Base-by-base conservation (phyloP, 116 monocot species). In the Zostera marina region DNA sequence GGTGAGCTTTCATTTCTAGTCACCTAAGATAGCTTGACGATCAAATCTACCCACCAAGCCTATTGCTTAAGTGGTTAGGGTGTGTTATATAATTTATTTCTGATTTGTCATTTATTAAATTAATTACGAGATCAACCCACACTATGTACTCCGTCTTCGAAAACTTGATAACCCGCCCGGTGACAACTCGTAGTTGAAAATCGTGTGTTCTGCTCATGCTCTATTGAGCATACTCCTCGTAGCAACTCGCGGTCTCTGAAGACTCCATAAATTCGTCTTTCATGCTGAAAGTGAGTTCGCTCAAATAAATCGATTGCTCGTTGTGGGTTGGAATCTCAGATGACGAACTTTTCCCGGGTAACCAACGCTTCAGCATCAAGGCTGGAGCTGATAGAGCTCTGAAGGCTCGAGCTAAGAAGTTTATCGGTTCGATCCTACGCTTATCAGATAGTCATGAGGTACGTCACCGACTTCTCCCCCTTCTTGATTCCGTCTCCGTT, bases 311-410 rank as follows among this genome's bases (percentile, higher is more conserved):
- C 13, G 2, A 5, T 3, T 32, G 32, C 4, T 40, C 63, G 13
- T 44, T 16, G 8, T 58, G 68, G 7, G 71, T 52, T 6, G 67
- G 53, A 19, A 25, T 14, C 20, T 11, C 42, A n/a, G n/a, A n/a
- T 11, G 76, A 60, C 40, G 9, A 73, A 59, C 54, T 69, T 71
- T n/a, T 81, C 81, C 56, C 69, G 20, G 13, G 38, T 39, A 19
- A 43, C 55, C 2, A 88, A 74, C 9, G 74, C 77, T 2, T 77
- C 64, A 93, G 32, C 32, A 32, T 5, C 1, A 5, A 81, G n/a
- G n/a, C n/a, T n/a, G n/a, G n/a, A n/a, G n/a, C n/a, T 19, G 88
- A 84, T 32, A 88, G 84, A n/a, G n/a, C 77, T 71, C 7, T 88
- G 93, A 71, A 73, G 74, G 44, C 63, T 85, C 20, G 91, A 91